phyloP scores from a whole-genome alignment of 352 stramenopile genomes.

The Elongisporangium senticosum region DNA sequence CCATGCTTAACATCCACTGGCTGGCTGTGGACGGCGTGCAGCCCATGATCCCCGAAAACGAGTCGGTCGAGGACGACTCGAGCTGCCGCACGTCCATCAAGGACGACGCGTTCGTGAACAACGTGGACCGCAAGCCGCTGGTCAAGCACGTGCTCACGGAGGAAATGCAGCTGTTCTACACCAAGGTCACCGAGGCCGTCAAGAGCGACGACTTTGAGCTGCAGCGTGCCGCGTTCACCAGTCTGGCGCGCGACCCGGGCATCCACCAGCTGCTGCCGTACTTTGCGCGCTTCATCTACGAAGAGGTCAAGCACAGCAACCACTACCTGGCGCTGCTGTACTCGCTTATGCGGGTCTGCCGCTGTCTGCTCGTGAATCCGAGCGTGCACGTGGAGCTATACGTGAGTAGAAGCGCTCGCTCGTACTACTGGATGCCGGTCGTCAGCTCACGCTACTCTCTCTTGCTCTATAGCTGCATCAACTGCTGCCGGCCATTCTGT shows the following conservation, averaged over 20 bases:
- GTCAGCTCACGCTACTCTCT: neutral
- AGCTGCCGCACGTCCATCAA: slow-evolving; percentile 68
- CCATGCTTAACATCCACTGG: slow-evolving; percentile 75
- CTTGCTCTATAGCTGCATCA: slow-evolving; percentile 80
- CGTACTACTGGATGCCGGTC: neutral
- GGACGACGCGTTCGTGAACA: slow-evolving; percentile 64
- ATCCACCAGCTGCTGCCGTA: slow-evolving; percentile 89
- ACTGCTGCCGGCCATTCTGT: slow-evolving; percentile 90
- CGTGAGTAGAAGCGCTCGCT: slow-evolving; percentile 28
- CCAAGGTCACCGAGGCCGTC: slow-evolving; percentile 80
- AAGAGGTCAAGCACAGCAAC: slow-evolving; percentile 83
- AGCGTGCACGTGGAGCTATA: slow-evolving; percentile 92
- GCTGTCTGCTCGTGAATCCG: slow-evolving; percentile 88
- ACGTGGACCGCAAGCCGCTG: slow-evolving; percentile 68
- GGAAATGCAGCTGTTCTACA: slow-evolving; percentile 89
- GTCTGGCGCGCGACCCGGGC: slow-evolving; percentile 74
- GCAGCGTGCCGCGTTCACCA: slow-evolving; percentile 72
- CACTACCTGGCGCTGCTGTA: slow-evolving; percentile 70
- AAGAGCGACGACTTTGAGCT: slow-evolving; percentile 69
- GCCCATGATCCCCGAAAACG: slow-evolving; percentile 80
- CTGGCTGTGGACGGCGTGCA: slow-evolving; percentile 80
- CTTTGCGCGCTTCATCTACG: slow-evolving; percentile 85
- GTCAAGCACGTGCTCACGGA: slow-evolving; percentile 86
- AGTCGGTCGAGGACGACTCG: slow-evolving; percentile 64
- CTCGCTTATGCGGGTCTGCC: slow-evolving; percentile 86